These are phyloP conservation scores for Penicillium oxalicum DNA, from an alignment of 2,329 filamentous ascomycete species.

Conservation along the genomic window DNA sequence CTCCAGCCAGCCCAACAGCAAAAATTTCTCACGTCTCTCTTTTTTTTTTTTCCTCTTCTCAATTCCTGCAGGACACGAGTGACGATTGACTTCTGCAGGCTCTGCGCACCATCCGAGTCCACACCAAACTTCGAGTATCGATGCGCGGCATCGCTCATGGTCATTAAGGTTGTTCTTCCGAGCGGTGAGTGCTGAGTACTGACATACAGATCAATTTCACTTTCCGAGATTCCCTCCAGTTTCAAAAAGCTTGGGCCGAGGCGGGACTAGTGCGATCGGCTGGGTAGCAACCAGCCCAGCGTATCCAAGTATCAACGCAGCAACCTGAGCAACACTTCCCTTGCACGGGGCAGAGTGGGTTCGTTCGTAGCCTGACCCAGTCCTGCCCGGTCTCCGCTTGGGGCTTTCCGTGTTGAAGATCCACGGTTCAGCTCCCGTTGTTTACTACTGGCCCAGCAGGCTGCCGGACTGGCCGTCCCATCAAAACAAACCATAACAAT, in stretches of 20 bases:
- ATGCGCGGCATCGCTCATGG: too few relatives aligned
- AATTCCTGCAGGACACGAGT: background rate
- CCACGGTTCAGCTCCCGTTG: slow-evolving; percentile 32
- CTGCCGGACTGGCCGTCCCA: background rate
- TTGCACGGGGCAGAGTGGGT: slow-evolving; percentile 3
- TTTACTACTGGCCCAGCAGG: slow-evolving; percentile 17
- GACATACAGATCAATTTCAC: background rate
- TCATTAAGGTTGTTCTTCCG: too few relatives aligned
- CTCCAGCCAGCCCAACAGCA: slow-evolving; percentile 7
- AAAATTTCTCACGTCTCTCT: slow-evolving; percentile 6
- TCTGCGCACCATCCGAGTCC: background rate
- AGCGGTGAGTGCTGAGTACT: too few relatives aligned
- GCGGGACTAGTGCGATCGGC: slow-evolving; percentile 17
- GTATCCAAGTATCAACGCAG: background rate
- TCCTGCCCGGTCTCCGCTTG: slow-evolving; percentile 6
- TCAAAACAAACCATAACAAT: slow-evolving; percentile 25
- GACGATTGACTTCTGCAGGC: background rate
- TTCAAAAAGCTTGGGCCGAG: background rate
- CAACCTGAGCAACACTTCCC: background rate
- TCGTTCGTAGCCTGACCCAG: background rate
- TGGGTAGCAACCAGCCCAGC: slow-evolving; percentile 22
- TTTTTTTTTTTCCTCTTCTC: background rate
- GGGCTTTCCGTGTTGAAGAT: slow-evolving; percentile 16
- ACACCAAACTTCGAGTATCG: too few relatives aligned
- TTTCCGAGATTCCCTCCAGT: background rate